Evolutionary conservation across 75 land plant genomes (phyloP).

Genomic region (Cupressus sempervirens): DNA sequence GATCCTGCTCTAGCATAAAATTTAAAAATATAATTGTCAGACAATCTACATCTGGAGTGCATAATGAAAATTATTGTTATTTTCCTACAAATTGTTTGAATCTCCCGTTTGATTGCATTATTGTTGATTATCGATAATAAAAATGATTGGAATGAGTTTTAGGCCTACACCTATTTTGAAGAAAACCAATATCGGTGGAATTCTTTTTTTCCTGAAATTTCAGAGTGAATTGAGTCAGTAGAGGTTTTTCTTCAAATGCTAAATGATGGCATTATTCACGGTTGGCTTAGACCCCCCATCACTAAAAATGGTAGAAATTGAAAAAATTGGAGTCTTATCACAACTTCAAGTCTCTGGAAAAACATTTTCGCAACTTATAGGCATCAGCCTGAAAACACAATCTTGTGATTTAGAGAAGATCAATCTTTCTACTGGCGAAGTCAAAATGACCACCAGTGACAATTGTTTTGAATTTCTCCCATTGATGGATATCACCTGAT

Average conservation of each 20-base stretch:
- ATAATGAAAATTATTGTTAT: neutral
- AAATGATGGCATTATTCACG: neutral
- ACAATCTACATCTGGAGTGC: neutral
- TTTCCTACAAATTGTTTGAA: neutral
- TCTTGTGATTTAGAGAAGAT: neutral
- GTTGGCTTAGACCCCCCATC: neutral
- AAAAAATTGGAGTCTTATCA: neutral
- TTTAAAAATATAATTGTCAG: neutral
- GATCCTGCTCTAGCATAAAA: neutral
- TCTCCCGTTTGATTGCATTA: neutral
- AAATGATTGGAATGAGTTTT: neutral
- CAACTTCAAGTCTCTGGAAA: neutral
- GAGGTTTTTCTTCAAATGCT: neutral
- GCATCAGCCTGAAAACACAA: neutral
- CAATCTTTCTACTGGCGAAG: neutral
- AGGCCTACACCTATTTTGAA: neutral
- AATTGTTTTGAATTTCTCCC: neutral
- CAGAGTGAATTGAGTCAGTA: neutral
- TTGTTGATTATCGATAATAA: neutral
- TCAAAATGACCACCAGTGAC: neutral
- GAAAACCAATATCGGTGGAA: neutral
- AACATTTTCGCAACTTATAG: neutral
- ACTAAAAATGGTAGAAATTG: neutral
- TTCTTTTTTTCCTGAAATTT: neutral
- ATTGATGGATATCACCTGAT: neutral